Percentiles rank a stretch among this genome's conserved stretches.
Evolutionary conservation across 768 basidiomycete genomes (phyloP).

Genomic region (Psilocybe cyanescens): DNA sequence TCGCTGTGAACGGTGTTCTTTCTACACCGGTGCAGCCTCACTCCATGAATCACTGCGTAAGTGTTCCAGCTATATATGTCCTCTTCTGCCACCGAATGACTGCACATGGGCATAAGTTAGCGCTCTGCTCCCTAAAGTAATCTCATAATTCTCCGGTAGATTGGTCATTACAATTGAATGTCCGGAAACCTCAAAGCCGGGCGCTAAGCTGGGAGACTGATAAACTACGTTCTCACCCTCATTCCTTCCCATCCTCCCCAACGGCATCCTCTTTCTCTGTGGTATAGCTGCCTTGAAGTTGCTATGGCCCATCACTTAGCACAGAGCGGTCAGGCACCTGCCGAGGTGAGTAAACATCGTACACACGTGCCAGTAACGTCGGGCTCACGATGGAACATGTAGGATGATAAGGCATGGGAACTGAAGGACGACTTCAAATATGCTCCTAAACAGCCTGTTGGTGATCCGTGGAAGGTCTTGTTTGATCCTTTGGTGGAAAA

Average conservation of each 20-base stretch:
- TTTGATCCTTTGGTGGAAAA: neutral
- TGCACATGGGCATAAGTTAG: neutral
- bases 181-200: neutral
- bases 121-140: neutral
- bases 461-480: constrained; percentile 1
- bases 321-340: neutral
- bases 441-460: neutral
- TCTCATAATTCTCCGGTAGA: neutral
- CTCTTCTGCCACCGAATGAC: neutral
- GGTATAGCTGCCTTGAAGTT: neutral
- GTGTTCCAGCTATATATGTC: too few species aligned
- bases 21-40: too few species aligned
- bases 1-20: too few species aligned
- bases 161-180: neutral
- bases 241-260: neutral
- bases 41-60: too few species aligned
- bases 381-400: neutral
- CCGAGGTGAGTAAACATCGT: neutral
- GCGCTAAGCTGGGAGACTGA: neutral
- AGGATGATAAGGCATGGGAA: constrained; percentile 1
- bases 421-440: constrained; percentile 3
- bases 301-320: neutral
- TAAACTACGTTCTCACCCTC: neutral
- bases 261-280: too few species aligned
- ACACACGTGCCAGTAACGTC: neutral